A percentile compares a stretch with the other conserved stretches of the same genome.
Conservation (phyloP, 495 filamentous ascomycete species). For the Penicillium waksmanii region DNA sequence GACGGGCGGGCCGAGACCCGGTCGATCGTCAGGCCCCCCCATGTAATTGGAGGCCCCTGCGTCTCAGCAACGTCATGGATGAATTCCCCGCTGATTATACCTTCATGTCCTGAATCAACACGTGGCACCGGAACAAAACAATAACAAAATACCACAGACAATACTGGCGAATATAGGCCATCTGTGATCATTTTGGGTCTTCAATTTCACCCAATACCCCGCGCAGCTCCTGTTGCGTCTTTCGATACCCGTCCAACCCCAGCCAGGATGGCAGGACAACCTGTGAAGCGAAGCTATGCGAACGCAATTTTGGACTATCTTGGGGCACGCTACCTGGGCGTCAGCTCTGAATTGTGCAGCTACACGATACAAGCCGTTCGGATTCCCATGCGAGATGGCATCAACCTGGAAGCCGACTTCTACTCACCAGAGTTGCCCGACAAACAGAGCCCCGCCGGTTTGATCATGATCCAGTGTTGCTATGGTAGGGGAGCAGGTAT, state of each 20-base stretch:
- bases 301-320: slow-evolving; percentile 20
- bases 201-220: not conserved
- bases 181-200: too few species aligned
- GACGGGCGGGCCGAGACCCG: not conserved
- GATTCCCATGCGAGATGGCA: slow-evolving; percentile 32
- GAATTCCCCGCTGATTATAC: not conserved
- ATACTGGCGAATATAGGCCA: not conserved
- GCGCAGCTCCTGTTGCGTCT: not conserved
- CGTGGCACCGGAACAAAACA: not conserved
- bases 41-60: not conserved
- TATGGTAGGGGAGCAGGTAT: slow-evolving; percentile 28
- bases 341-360: slow-evolving; percentile 22
- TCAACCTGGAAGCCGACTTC: slow-evolving; percentile 34
- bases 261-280: slow-evolving; percentile 13
- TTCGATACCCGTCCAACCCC: not conserved
- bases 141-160: not conserved
- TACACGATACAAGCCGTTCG: slow-evolving; percentile 28
- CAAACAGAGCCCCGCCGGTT: slow-evolving; percentile 17
- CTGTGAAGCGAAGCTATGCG: slow-evolving; percentile 16
- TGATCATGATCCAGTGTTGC: slow-evolving; percentile 29
- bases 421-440: slow-evolving; percentile 26
- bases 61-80: not conserved
- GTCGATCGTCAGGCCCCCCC: not conserved
- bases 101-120: not conserved
- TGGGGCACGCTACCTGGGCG: slow-evolving; percentile 13